Base-by-base conservation (phyloP, 805 yeast species). In the Candida tallmaniae region DNA sequence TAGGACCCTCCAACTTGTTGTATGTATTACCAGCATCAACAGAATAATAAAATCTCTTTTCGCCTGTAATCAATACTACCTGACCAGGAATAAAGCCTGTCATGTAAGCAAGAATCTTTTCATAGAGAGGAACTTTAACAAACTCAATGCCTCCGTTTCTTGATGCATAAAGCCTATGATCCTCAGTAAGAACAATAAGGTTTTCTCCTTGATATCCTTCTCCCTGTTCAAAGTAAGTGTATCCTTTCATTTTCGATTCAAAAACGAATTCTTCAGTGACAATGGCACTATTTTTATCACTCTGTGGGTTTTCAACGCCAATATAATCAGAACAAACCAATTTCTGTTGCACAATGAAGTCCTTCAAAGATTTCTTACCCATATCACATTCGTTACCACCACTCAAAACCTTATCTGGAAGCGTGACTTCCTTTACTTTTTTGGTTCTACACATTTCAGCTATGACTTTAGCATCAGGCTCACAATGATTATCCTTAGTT, bases 1-100 rank as follows among this genome's bases (percentile, higher is more conserved):
- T 56, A 2, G 90, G 90, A 6, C 76, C 64, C 5, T 62, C 52
- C 24, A 70, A 49, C 23, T 58, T 56, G 6, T 49, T 43, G 48
- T 83, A 86, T 1, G 68, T 54, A 37, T 50, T 59, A 11, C 84
- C 97, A 17, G 95, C 78, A 54, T 89, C 83, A 3, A 54, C 48
- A 1, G 96, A 81, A 15, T 67, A 52, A 47, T 73, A 80, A 11
- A 89, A 59, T 20, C 58, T 59, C 7, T 71, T 68, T 6, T 61
- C 47, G 2, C 65, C 54, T 1, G 87, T 76, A 29, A 79, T 40
- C 32, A 79, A 59, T 45, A 76, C 66, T 22, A 79, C 74, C 25
- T 73, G 70, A 39, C 83, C 77, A 2, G 76, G 70, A 42, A 67
- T 65, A 41, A 70, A 72, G 41, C 93, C 88, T 27, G 76, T 74